Base-by-base conservation (phyloP, 2,329 filamentous ascomycete species). In the Ramularia endophylla region DNA sequence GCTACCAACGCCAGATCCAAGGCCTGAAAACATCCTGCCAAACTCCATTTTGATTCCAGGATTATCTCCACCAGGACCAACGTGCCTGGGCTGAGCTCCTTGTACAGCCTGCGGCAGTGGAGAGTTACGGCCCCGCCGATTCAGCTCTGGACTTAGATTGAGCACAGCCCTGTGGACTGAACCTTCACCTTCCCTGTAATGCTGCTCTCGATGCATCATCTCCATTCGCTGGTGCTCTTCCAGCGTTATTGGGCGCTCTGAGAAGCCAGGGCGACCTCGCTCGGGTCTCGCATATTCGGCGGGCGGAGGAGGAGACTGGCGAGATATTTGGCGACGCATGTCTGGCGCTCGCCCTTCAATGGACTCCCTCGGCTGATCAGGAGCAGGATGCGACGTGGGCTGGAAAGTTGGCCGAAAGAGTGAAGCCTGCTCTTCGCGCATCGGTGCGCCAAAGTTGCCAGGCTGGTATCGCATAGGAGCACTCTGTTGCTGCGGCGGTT, bases 11-110 rank as follows among this genome's bases (percentile, higher is more conserved):
- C 81, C 81, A 61, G 78, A 81, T 12, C 81, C 89, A 52, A 97
- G 87, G n/a, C 90, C 90, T 13, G 87, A 87, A 65, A 95, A 95
- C 74, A 95, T 94, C 48, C 87, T 82, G 19, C 89, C 89, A 61
- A 95, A 89, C 61, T 95, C 90, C 60, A 82, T 94, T 71, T 95
- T 95, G 58, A 95, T 94, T 31, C 85, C 85, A 8, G 87, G 85
- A 36, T 61, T 58, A 61, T 95, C 88, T 12, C 83, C 85, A 11
- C 81, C 79, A 5, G 87, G 86, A 3, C 85, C 86, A 39, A 85
- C 76, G 28, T 85, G 77, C 54, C 88, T 85, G 12, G 83, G 80
- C 61, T 95, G 89, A 1, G 86, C 89, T 16, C 90, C 90, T 60
- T 95, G 89, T 1, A 95, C 89, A 16, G 90, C 89, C 63, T 95